Conservation (phyloP, 352 stramenopile species). For the Blastocystis sp. region DNA sequence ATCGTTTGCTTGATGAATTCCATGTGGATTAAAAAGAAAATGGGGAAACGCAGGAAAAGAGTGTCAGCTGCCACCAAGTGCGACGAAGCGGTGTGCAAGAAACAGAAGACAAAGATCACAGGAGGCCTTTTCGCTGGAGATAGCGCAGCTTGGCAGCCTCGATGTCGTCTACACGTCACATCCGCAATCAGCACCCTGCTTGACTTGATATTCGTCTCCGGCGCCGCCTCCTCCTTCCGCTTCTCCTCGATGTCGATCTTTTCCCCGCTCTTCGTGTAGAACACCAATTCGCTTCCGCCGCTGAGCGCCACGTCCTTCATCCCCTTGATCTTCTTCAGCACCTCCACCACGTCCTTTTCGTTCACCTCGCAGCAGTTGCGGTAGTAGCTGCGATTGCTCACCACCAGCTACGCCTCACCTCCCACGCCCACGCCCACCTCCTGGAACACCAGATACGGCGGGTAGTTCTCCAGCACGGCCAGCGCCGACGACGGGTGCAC, state of each 20-base stretch:
- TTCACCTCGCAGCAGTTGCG: slow-evolving; percentile 46
- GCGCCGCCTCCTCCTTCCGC: not conserved
- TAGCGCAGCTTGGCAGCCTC: slow-evolving; percentile 43
- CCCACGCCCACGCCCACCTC: not conserved
- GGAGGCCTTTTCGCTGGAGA: slow-evolving; percentile 49
- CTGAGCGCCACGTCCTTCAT: slow-evolving; percentile 56
- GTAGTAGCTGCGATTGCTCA: slow-evolving; percentile 26
- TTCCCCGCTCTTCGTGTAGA: slow-evolving; percentile 22
- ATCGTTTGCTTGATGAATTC: slow-evolving; percentile 70
- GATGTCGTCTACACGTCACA: slow-evolving; percentile 14
- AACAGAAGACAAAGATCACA: slow-evolving; percentile 24
- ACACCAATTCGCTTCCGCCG: slow-evolving; percentile 42
- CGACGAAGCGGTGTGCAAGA: not conserved
- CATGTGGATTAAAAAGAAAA: slow-evolving; percentile 38
- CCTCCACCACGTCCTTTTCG: slow-evolving; percentile 48
- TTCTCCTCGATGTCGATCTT: slow-evolving; percentile 32
- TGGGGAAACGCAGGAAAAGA: not conserved
- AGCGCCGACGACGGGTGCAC: slow-evolving; percentile 50
- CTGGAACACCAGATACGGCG: slow-evolving; percentile 29
- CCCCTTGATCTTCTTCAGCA: slow-evolving; percentile 28
- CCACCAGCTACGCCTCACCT: slow-evolving; percentile 36
- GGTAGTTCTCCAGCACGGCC: not conserved
- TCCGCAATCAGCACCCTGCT: not conserved
- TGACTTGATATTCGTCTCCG: not conserved
- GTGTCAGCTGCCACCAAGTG: not conserved